Base-by-base conservation (phyloP, 768 basidiomycete species). In the Chlorophyllum brunneum region DNA sequence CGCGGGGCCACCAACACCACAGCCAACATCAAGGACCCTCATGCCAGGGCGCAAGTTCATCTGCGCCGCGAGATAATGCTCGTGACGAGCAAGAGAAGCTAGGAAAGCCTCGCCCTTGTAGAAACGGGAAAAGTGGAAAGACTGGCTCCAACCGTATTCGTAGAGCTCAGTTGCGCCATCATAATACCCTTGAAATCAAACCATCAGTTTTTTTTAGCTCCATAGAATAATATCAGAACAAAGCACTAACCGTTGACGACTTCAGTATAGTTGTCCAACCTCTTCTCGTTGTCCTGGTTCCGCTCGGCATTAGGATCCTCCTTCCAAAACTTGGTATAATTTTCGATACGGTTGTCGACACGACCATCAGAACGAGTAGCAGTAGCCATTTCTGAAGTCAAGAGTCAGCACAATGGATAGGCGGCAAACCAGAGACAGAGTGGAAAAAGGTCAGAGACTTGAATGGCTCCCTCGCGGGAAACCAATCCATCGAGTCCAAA, bases 121-220 rank as follows among this genome's bases (percentile, higher is more conserved):
- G 78, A 95, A 98, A 29, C 95, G 92, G 51, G 90, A 95, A 69
- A 97, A 97, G 71, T 98, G 95, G 83, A 97, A 97, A 4, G 86
- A 92, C 50, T 84, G 76, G 1, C 81, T 81, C 94, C 93, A 92
- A 47, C 90, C 94, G 62, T 89, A 97, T 67, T 98, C 95, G 72
- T 98, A 97, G 54, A 98, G 75, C 64, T 92, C 84, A 3, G 95
- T 98, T 5, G 92, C 93, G 59, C 92, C 95, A 66, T 99, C 95
- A 59, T 98, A 99, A 73, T 95, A 98, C 37, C 93, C 93, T 92
- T n/a, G n/a, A n/a, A n/a, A n/a, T n/a, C n/a, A n/a, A n/a, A n/a
- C n/a, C n/a, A n/a, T n/a, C n/a, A n/a, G n/a, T n/a, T n/a, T n/a
- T n/a, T n/a, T n/a, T n/a, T n/a, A n/a, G n/a, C n/a, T n/a, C n/a